Conservation (phyloP, 2,329 filamentous ascomycete genomes). For the Calonectria crousiana region DNA sequence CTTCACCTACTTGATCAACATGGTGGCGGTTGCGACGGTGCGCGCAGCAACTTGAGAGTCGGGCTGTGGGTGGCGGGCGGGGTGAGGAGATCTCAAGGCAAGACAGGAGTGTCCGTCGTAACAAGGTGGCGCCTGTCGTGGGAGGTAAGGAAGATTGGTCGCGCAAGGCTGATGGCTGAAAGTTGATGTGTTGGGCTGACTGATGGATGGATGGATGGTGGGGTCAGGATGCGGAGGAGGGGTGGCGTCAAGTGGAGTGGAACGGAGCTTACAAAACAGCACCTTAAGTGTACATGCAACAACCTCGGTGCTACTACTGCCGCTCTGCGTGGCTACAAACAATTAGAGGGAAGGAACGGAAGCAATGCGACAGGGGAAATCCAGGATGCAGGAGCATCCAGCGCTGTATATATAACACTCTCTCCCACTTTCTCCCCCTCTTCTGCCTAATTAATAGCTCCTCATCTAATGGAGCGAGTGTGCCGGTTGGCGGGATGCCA, state of each 20-base stretch:
- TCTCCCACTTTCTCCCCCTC: not conserved
- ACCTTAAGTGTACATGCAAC: not conserved
- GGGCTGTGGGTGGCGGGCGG: not conserved
- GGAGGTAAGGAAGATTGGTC: constrained; percentile 11
- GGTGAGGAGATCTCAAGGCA: not conserved
- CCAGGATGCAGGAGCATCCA: not conserved
- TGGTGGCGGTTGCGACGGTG: constrained; percentile 39
- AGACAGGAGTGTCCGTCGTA: not conserved
- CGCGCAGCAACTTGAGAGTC: not conserved
- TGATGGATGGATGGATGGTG: constrained; percentile 36
- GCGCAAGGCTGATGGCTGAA: constrained; percentile 39
- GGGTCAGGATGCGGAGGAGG: constrained; percentile 36
- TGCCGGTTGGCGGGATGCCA: not conserved
- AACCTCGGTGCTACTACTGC: not conserved
- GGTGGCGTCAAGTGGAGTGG: constrained; percentile 24
- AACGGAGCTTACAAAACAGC: not conserved
- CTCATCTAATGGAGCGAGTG: not conserved
- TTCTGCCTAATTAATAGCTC: not conserved
- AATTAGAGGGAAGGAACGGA: not conserved
- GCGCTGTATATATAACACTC: not conserved
- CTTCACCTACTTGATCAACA: constrained; percentile 65
- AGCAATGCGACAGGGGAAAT: too few species aligned
- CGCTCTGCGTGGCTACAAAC: not conserved
- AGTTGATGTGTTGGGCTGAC: constrained; percentile 30
- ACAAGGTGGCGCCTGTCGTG: constrained; percentile 4